A percentile compares a stretch with the other conserved stretches of the same genome.
phyloP scores from a whole-genome alignment of 2,329 filamentous ascomycete genomes.

The Arthrinium phaeospermum region DNA sequence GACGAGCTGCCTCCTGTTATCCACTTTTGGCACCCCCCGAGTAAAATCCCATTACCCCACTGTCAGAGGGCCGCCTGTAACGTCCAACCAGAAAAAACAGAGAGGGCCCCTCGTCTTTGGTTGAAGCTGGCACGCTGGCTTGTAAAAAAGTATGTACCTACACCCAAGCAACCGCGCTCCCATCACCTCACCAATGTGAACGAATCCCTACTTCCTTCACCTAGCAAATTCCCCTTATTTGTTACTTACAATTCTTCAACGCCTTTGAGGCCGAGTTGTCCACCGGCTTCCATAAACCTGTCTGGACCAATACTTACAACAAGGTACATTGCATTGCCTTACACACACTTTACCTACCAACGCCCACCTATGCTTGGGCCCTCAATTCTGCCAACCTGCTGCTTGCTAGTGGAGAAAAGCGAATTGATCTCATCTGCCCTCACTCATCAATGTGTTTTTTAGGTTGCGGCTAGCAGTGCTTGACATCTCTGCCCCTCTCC shows the following conservation, averaged over 20 bases:
- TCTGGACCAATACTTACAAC: background rate
- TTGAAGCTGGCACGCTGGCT: background rate
- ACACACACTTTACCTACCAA: background rate
- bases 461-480: slow-evolving; percentile 17
- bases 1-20: background rate
- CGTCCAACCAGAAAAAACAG: slow-evolving; percentile 15
- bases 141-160: background rate
- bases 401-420: background rate
- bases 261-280: background rate
- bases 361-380: background rate
- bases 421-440: slow-evolving; percentile 17
- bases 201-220: slow-evolving; percentile 1
- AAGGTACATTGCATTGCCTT: background rate
- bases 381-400: slow-evolving; percentile 12
- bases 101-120: background rate
- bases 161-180: background rate
- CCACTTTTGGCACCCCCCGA: slow-evolving; percentile 6
- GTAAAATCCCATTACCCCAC: slow-evolving; percentile 7
- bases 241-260: slow-evolving; percentile 5
- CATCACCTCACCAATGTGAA: slow-evolving; percentile 9
- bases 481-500: slow-evolving; percentile 13
- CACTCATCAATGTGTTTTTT: slow-evolving; percentile 9
- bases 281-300: background rate
- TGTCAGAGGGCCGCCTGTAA: slow-evolving; percentile 9
- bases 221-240: background rate